Conservation (phyloP, 1,284 basidiomycete species). For the Grifola frondosa region DNA sequence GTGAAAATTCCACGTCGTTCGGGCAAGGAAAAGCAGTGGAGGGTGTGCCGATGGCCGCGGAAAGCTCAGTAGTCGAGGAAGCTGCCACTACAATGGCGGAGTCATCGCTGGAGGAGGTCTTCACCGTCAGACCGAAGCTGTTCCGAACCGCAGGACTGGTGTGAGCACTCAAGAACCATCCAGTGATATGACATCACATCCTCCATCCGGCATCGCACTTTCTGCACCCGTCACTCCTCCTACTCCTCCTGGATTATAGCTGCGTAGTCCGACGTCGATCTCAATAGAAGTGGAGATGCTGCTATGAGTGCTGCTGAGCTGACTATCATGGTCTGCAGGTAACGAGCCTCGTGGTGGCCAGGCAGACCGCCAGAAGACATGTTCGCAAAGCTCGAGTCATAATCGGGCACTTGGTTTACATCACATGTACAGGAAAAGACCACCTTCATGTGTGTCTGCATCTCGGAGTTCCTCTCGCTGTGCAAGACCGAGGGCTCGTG, state of each 20-base stretch:
- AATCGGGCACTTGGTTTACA: constrained; percentile 4
- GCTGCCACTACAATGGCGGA: constrained; percentile 36
- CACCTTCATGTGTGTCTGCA: constrained; percentile 96
- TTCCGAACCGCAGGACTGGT: constrained; percentile 30
- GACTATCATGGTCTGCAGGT: constrained; percentile 49
- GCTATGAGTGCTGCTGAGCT: not conserved
- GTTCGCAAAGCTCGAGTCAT: constrained; percentile 92
- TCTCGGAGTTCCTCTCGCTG: constrained; percentile 94
- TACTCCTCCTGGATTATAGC: no score
- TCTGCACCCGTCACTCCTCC: no score
- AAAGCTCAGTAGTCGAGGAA: constrained; percentile 24
- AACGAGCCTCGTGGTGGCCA: constrained; percentile 90
- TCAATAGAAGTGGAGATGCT: no score
- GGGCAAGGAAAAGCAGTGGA: constrained; percentile 31
- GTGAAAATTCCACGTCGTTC: constrained; percentile 52
- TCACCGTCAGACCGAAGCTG: constrained; percentile 52
- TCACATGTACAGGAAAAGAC: constrained; percentile 78
- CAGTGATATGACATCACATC: no score
- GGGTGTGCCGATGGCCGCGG: constrained; percentile 1
- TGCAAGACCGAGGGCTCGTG: constrained; percentile 97
- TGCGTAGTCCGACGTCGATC: no score
- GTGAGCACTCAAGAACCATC: no score
- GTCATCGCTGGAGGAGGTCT: constrained; percentile 49
- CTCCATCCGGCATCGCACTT: no score
- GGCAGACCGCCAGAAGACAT: constrained; percentile 88